Base-by-base conservation (phyloP, 495 filamentous ascomycete species). In the Cudoniella acicularis region DNA sequence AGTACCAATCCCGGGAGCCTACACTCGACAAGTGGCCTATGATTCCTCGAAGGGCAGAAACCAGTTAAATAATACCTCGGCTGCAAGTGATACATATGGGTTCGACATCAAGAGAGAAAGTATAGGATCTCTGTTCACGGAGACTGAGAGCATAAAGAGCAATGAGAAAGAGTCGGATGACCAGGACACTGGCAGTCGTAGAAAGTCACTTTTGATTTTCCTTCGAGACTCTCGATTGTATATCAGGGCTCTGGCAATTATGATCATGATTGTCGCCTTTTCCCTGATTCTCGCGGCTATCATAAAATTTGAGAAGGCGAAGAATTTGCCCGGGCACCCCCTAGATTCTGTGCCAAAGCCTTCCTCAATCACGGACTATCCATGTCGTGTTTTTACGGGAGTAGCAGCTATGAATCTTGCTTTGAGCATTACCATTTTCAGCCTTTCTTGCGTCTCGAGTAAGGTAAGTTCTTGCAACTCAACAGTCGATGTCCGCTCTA, bases 271-370 rank as follows among this genome's bases (percentile, higher is more conserved):
- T 17, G 42, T 59, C 24, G 59, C 56, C 1, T 26, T 63, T 16
- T 54, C 46, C 10, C 23, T 64, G 47, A 56, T 63, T 43, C 26
- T 63, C 26, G 57, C 55, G 3, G 61, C 61, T 0, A 43, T 62
- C 11, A 26, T 59, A 3, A 50, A 52, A 40, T 63, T 63, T 27
- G 49, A 17, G 1, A 55, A 63, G 10, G 55, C 55, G n/a, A 25
- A 55, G 23, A 54, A 54, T 2, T 27, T 50, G n/a, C 41, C 54
- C 20, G 54, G 54, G 1, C 20, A 53, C 20, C 42, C 49, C 1
- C 45, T 62, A 9, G 42, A 58, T 22, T 52, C 9, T 13, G 16
- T 54, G n/a, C 54, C 54, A 18, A 40, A 62, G 22, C 59, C 40
- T 13, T 25, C 54, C 2, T n/a, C 61, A 4, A 59, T 64, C 43